A percentile compares a stretch with the other conserved stretches of the same genome.
phyloP scores from a whole-genome alignment of 768 basidiomycete species.

The Termitomyces sp. region DNA sequence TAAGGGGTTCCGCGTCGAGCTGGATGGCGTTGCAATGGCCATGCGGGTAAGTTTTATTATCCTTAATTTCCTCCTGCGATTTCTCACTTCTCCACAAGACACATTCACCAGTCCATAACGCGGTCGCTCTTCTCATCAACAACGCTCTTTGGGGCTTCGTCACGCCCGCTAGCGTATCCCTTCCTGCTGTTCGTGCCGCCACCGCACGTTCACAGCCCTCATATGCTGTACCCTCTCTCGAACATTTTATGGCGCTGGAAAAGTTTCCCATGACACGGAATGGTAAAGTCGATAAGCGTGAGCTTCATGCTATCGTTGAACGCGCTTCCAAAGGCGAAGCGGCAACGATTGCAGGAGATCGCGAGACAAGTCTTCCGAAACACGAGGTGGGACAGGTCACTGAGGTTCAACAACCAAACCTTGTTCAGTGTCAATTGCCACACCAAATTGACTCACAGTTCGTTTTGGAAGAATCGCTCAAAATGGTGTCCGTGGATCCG shows the following conservation, averaged over 20 bases:
- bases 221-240: conserved; percentile 54
- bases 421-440: not conserved
- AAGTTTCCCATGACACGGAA: conserved; percentile 51
- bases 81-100: not conserved
- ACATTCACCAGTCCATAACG: conserved; percentile 8
- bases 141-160: conserved; percentile 16
- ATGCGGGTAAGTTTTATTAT: conserved; percentile 38
- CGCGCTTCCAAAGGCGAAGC: not conserved
- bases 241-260: conserved; percentile 35
- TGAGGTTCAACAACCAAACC: not conserved
- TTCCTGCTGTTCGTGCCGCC: conserved; percentile 12
- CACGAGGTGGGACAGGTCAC: not conserved
- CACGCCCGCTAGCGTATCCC: conserved; percentile 11
- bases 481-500: conserved; percentile 11
- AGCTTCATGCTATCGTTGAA: conserved; percentile 20
- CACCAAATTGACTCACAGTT: conserved; percentile 8
- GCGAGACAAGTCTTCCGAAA: not conserved
- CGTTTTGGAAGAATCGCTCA: conserved; percentile 10
- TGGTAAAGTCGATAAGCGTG: conserved; percentile 46
- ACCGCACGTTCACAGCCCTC: conserved; percentile 40
- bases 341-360: not conserved
- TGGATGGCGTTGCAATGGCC: conserved; percentile 55
- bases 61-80: not conserved
- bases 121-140: conserved; percentile 16
- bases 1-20: conserved; percentile 62